These are phyloP conservation scores for Lactifluus volemus DNA, from an alignment of 768 basidiomycete genomes.

Conservation along the genomic window DNA sequence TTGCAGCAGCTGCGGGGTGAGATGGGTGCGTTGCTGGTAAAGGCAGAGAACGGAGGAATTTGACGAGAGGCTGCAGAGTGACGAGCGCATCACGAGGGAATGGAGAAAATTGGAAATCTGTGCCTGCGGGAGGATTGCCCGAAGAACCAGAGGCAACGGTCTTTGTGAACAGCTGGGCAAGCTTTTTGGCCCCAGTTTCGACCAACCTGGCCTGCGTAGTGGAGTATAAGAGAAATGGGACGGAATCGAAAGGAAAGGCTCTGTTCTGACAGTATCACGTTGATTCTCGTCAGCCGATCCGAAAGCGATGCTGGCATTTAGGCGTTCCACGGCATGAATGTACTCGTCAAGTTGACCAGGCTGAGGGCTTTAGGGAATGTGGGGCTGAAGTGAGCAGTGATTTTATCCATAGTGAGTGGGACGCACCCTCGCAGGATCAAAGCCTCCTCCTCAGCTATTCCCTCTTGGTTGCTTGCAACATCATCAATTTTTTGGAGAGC, in stretches of 20 bases:
- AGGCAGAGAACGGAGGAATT: slow-evolving; percentile 63
- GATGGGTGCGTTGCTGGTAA: slow-evolving; percentile 75
- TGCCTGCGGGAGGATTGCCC: slow-evolving; percentile 55
- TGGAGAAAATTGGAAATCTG: slow-evolving; percentile 44
- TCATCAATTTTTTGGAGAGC: slow-evolving; percentile 73
- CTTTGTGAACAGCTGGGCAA: slow-evolving; percentile 77
- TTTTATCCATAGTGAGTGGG: neutral
- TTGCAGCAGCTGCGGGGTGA: slow-evolving; percentile 62
- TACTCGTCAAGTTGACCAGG: slow-evolving; percentile 55
- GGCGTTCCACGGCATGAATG: slow-evolving; percentile 61
- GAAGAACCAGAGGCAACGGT: slow-evolving; percentile 81
- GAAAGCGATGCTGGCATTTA: slow-evolving; percentile 76
- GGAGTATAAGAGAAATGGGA: neutral
- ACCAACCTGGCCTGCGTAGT: slow-evolving; percentile 51
- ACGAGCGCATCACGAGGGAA: slow-evolving; percentile 47
- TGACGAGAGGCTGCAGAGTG: slow-evolving; percentile 54
- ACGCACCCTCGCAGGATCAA: slow-evolving; percentile 69
- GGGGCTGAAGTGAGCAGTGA: neutral
- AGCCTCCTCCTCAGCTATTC: slow-evolving; percentile 68
- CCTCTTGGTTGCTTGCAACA: slow-evolving; percentile 65
- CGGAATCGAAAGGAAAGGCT: neutral
- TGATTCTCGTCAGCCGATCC: slow-evolving; percentile 50
- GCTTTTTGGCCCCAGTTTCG: slow-evolving; percentile 77
- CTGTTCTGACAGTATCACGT: slow-evolving; percentile 36
- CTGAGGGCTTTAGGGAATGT: slow-evolving; percentile 47